Base-by-base conservation (phyloP, 345 rosid genomes). In the Angophora floribunda region DNA sequence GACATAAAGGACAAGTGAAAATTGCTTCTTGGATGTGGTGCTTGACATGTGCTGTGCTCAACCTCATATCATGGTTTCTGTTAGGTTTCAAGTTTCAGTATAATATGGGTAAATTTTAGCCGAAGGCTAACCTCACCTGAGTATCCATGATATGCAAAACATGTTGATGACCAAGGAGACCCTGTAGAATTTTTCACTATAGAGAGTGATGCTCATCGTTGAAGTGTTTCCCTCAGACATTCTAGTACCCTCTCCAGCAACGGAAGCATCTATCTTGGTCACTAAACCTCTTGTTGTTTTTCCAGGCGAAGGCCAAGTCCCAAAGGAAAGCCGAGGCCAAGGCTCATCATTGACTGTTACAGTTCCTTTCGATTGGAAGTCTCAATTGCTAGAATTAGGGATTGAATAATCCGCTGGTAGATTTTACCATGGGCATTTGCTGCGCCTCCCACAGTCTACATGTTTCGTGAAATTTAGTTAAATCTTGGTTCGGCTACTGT, bases 281-380 rank as follows among this genome's bases (percentile, higher is more conserved):
- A 75, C 84, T 75, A 75, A 75, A 75, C 49, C 49, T 85, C 4
- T 13, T 70, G 53, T 85, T 67, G 50, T 21, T 19, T 26, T 57
- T 86, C 47, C 93, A 95, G 96, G 92, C 93, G 3, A 92, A 92
- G 91, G 95, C 89, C 52, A 92, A 92, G 85, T 89, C 91, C 36
- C 91, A 92, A 4, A 87, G 88, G 91, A 92, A 90, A 90, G 92
- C 90, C 30, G 91, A 89, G 89, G 91, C 91, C 51, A 92, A 92
- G 90, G 95, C 94, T 85, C 94, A 91, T 87, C 94, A 94, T 87
- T 94, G 88, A 92, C 55, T 55, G 45, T 55, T 30, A 61, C 86
- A 78, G 21, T 59, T 91, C 78, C 67, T 59, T 90, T 89, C 65
- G 50, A 24, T 86, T 88, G 63, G 70, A 87, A 75, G 59, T 87